Evolutionary conservation across 306 rosid species (phyloP).

Genomic region (Betula pendula): DNA sequence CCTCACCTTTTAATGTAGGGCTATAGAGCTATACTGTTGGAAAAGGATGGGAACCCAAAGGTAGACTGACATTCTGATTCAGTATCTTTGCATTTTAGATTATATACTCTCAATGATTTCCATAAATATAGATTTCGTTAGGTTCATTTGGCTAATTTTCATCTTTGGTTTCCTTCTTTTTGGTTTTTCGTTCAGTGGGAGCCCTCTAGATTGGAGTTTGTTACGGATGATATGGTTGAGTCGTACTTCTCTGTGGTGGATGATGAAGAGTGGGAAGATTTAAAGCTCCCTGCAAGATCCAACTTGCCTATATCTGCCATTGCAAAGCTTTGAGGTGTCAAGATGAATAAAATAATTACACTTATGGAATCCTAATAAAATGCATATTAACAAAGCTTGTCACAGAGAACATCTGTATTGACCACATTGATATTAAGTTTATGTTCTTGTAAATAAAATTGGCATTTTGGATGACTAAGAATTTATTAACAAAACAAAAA

Average conservation of each 20-base stretch:
- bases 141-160: background rate
- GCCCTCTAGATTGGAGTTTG: slow-evolving; percentile 58
- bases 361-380: background rate
- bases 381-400: slow-evolving; percentile 5
- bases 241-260: slow-evolving; percentile 33
- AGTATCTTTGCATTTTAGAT: background rate
- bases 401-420: too few species aligned
- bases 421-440: too few species aligned
- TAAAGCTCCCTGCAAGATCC: slow-evolving; percentile 73
- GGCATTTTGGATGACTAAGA: too few species aligned
- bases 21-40: slow-evolving; percentile 83
- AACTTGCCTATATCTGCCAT: slow-evolving; percentile 62
- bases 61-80: slow-evolving; percentile 30
- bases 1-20: slow-evolving; percentile 45
- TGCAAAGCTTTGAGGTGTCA: slow-evolving; percentile 52
- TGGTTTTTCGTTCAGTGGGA: slow-evolving; percentile 47
- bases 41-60: slow-evolving; percentile 91
- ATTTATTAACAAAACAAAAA: too few species aligned
- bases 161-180: slow-evolving; percentile 14
- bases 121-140: background rate
- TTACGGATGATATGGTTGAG: slow-evolving; percentile 32
- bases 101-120: background rate
- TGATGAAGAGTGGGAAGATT: slow-evolving; percentile 67
- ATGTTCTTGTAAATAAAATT: too few species aligned
- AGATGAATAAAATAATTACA: background rate